These are phyloP conservation scores for Mrakiaceae sp. DNA, from an alignment of 1,284 basidiomycete genomes.

Conservation along the genomic window DNA sequence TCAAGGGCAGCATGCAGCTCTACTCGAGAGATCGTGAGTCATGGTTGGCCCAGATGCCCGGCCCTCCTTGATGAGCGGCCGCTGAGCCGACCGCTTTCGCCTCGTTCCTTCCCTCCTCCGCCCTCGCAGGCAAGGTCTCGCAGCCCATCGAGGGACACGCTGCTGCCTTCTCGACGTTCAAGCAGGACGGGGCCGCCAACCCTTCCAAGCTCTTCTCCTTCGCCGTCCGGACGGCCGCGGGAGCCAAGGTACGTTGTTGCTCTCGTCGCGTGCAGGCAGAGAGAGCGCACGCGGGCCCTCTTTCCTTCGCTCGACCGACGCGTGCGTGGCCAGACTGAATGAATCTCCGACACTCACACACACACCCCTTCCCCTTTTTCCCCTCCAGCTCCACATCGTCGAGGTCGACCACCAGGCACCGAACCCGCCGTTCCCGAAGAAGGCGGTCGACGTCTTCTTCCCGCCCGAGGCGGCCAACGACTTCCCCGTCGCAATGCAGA, in stretches of 20 bases:
- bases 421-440: slow-evolving; percentile 95
- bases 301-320: no score
- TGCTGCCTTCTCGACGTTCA: slow-evolving; percentile 87
- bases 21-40: slow-evolving; percentile 51
- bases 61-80: no score
- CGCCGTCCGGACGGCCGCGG: slow-evolving; percentile 85
- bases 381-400: slow-evolving; percentile 78
- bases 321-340: no score
- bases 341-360: background rate
- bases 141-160: slow-evolving; percentile 99
- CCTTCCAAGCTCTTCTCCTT: slow-evolving; percentile 92
- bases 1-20: slow-evolving; percentile 92
- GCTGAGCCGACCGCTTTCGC: background rate
- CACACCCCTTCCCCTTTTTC: background rate
- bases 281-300: no score
- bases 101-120: background rate
- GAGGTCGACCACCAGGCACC: slow-evolving; percentile 94
- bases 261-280: no score
- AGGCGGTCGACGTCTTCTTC: slow-evolving; percentile 99
- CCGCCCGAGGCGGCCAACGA: slow-evolving; percentile 96
- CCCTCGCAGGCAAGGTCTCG: slow-evolving; percentile 65
- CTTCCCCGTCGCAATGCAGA: slow-evolving; percentile 99
- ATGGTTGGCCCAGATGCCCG: no score
- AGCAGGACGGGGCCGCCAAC: slow-evolving; percentile 70
- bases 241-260: slow-evolving; percentile 66